Evolutionary conservation across 768 basidiomycete species (phyloP).

Genomic region (Dentipellis sp.): DNA sequence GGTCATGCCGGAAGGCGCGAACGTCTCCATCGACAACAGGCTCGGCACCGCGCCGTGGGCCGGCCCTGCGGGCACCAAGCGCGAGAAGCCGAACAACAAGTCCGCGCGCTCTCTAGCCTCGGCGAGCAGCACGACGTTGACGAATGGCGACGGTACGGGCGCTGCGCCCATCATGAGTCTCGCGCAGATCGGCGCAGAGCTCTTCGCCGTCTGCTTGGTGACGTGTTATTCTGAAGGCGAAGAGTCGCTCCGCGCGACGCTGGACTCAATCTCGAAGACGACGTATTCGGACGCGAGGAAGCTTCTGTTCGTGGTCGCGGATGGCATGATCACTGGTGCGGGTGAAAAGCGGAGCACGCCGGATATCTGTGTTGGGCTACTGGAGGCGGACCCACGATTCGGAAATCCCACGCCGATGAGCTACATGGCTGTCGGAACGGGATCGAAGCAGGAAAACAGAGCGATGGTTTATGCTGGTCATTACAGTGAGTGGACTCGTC

Average conservation of each 20-base stretch:
- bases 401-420: constrained; percentile 94
- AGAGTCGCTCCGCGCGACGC: constrained; percentile 81
- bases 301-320: constrained; percentile 87
- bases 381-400: constrained; percentile 92
- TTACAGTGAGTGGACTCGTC: constrained; percentile 61
- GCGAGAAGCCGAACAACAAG: constrained; percentile 37
- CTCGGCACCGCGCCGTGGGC: constrained; percentile 96
- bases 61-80: constrained; percentile 39
- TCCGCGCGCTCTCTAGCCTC: constrained; percentile 41
- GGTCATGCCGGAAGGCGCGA: constrained; percentile 95
- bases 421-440: constrained; percentile 85
- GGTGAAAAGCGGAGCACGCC: constrained; percentile 96
- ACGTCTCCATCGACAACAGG: constrained; percentile 83
- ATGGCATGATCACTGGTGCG: constrained; percentile 97
- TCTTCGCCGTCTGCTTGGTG: constrained; percentile 91
- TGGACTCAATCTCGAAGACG: constrained; percentile 88
- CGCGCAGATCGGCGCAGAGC: constrained; percentile 87
- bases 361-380: constrained; percentile 85
- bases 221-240: constrained; percentile 98
- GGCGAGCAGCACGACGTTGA: constrained; percentile 45
- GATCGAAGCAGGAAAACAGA: constrained; percentile 82
- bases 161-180: constrained; percentile 68
- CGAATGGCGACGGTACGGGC: constrained; percentile 27
- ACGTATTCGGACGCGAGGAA: constrained; percentile 90
- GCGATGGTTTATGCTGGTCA: constrained; percentile 99